Evolutionary conservation across 2,329 filamentous ascomycete species (phyloP).

Genomic region (Pseudogymnoascus sp.): DNA sequence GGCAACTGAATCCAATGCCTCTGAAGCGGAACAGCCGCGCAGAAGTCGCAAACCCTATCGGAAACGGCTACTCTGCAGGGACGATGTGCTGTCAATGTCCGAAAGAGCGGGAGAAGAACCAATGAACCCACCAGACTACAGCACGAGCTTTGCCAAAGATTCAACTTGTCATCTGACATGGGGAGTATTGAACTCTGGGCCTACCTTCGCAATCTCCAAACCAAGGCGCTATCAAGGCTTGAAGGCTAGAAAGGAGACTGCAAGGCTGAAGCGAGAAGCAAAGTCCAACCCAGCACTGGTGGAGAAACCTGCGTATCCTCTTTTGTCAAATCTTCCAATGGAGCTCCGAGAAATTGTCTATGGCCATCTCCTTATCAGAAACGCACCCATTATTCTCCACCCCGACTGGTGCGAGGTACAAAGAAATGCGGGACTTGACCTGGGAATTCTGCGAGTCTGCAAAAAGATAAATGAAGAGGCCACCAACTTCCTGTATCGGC

Average conservation of each 20-base stretch:
- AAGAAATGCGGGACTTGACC: constrained; percentile 10
- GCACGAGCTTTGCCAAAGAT: not conserved
- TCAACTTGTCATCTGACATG: not conserved
- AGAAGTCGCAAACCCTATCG: not conserved
- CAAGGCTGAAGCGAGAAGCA: not conserved
- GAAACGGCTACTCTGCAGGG: not conserved
- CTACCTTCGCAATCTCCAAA: not conserved
- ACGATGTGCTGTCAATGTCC: not conserved
- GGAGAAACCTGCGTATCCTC: not conserved
- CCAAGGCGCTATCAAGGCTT: not conserved
- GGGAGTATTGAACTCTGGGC: not conserved
- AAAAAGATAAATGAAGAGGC: constrained; percentile 21
- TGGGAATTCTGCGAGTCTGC: constrained; percentile 19
- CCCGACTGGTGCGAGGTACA: constrained; percentile 20
- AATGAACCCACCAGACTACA: not conserved
- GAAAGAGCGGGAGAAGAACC: not conserved
- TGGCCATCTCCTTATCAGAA: constrained; percentile 17
- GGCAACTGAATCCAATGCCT: not conserved
- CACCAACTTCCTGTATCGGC: constrained; percentile 20
- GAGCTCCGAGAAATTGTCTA: constrained; percentile 25
- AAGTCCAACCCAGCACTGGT: not conserved
- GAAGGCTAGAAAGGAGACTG: not conserved
- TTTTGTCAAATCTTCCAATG: constrained; percentile 13
- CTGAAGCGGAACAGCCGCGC: not conserved
- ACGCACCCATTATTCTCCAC: constrained; percentile 21